Conservation (phyloP, 2,329 filamentous ascomycete genomes). For the Aspergillus fischeri region DNA sequence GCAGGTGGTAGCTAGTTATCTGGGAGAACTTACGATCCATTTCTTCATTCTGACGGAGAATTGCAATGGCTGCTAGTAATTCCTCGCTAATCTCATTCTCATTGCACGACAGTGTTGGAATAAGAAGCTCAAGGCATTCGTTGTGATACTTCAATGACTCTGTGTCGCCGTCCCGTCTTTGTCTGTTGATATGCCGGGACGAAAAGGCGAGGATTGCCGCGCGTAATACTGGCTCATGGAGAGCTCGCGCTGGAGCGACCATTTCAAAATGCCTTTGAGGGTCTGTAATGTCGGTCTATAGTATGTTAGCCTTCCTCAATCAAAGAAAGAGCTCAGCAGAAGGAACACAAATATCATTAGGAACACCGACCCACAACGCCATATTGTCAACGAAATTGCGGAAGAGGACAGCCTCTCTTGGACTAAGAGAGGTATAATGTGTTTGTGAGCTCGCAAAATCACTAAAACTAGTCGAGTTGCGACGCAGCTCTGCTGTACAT, state of each 20-base stretch:
- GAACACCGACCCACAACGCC: conserved; percentile 26
- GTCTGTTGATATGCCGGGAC: conserved; percentile 29
- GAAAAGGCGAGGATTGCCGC: conserved; percentile 32
- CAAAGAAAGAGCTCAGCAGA: not conserved
- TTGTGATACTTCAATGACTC: conserved; percentile 33
- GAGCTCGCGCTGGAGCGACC: conserved; percentile 27
- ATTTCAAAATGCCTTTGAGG: conserved; percentile 27
- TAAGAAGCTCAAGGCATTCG: conserved; percentile 30
- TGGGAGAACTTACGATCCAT: conserved; percentile 21
- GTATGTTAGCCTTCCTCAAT: not conserved
- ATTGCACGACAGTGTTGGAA: conserved; percentile 28
- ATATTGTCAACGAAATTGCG: conserved; percentile 32
- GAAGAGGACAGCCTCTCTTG: conserved; percentile 19
- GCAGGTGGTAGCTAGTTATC: not conserved
- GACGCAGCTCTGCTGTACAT: not conserved
- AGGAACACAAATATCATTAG: not conserved
- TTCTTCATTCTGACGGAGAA: conserved; percentile 35
- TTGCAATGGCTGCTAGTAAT: conserved; percentile 30
- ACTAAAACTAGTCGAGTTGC: not conserved
- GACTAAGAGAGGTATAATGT: conserved; percentile 4
- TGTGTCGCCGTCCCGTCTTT: conserved; percentile 16
- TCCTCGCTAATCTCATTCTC: conserved; percentile 23
- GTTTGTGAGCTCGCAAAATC: not conserved
- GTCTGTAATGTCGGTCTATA: conserved; percentile 31
- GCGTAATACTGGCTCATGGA: conserved; percentile 29